Conservation (phyloP, 345 rosid species). For the Sisymbrium irio region DNA sequence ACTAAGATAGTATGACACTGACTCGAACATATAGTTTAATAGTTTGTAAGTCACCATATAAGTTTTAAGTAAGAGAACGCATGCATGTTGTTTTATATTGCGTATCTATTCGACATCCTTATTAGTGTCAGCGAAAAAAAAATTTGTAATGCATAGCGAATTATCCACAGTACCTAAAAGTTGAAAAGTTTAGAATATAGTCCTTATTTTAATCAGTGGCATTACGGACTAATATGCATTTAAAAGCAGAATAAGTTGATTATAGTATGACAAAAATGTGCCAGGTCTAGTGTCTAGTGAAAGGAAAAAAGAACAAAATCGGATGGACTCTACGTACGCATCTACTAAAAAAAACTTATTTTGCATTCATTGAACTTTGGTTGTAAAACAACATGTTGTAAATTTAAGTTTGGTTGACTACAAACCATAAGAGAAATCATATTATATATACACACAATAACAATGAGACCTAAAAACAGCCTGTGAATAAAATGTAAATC, state of each 20-base stretch:
- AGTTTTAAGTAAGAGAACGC: not conserved
- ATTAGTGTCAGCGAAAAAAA: not conserved
- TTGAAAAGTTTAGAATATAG: not conserved
- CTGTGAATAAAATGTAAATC: not conserved
- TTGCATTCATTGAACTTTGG: not conserved
- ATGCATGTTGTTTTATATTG: not conserved
- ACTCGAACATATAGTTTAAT: not conserved
- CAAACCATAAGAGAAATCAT: not conserved
- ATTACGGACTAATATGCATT: not conserved
- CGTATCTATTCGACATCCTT: not conserved
- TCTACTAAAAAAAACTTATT: not conserved
- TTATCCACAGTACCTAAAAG: not conserved
- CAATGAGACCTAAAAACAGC: not conserved
- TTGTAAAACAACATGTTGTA: not conserved
- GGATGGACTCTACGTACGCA: not conserved
- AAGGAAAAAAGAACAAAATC: not conserved
- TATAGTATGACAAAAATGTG: not conserved
- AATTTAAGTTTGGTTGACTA: not conserved
- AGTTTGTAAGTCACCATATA: not conserved
- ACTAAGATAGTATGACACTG: not conserved
- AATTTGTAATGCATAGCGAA: not conserved
- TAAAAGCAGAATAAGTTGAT: not conserved
- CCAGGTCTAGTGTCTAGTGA: not conserved
- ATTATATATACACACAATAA: not conserved
- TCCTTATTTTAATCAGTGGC: slow-evolving; percentile 3